Conservation (phyloP, 805 yeast genomes). For the Hanseniaspora clermontiae region DNA sequence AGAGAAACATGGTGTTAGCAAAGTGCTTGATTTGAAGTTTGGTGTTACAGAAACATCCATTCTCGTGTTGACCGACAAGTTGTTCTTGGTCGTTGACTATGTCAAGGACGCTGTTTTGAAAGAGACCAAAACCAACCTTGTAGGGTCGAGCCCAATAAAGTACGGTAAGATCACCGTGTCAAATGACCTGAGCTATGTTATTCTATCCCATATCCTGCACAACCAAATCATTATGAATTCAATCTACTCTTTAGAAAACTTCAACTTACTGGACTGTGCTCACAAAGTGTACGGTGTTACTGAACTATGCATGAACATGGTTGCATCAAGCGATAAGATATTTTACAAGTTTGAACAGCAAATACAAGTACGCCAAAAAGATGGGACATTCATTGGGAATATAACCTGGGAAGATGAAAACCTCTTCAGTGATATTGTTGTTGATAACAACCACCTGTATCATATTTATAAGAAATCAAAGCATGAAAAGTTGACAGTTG, state of each 20-base stretch:
- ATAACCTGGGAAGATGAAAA: neutral
- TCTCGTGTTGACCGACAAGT: neutral
- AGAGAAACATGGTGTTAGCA: neutral
- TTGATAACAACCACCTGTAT: neutral
- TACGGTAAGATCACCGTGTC: neutral
- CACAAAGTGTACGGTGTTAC: neutral
- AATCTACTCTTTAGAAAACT: constrained; percentile 4
- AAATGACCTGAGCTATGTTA: neutral
- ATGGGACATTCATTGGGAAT: neutral
- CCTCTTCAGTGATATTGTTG: neutral
- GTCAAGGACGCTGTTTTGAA: neutral
- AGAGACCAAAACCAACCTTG: neutral
- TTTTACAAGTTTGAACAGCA: neutral
- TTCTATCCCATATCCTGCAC: neutral
- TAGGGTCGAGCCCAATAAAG: neutral
- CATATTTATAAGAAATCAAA: neutral
- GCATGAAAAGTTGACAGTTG: neutral
- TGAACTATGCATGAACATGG: neutral
- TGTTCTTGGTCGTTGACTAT: constrained; percentile 3
- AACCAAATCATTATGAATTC: neutral
- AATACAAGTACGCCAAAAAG: neutral
- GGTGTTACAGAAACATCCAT: constrained; percentile 9
- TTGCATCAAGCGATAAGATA: neutral
- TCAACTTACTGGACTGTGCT: neutral
- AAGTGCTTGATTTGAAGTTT: constrained; percentile 4